Conservation (phyloP, 225 moss, liverwort and hornwort genomes). For the Pseudoscleropodium purum region DNA sequence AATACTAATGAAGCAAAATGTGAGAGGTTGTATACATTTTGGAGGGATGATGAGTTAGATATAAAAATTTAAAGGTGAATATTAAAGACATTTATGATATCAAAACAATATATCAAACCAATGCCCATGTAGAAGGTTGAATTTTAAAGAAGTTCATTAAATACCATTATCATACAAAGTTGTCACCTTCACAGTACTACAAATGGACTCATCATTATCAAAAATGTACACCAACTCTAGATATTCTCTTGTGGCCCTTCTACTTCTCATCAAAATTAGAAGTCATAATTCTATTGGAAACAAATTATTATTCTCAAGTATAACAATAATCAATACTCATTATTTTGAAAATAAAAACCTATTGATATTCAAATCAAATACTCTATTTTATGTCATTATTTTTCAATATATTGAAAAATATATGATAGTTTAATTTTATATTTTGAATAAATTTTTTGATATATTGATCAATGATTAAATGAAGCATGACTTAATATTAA, state of each 20-base stretch:
- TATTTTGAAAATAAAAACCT: not conserved
- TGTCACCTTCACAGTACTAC: not conserved
- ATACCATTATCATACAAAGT: not conserved
- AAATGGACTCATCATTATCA: too few species aligned
- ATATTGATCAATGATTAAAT: not conserved
- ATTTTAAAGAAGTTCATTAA: not conserved
- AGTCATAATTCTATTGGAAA: not conserved
- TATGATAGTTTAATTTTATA: not conserved
- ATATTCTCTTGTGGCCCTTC: not conserved
- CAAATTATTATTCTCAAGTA: not conserved
- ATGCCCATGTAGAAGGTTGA: not conserved
- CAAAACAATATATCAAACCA: not conserved
- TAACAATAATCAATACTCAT: not conserved
- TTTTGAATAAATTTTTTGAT: not conserved
- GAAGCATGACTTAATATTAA: not conserved
- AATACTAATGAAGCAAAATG: not conserved
- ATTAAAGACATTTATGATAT: not conserved
- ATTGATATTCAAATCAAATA: not conserved
- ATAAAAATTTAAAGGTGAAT: not conserved
- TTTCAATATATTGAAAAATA: rapidly evolving
- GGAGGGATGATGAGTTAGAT: rapidly evolving
- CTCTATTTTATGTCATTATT: not conserved
- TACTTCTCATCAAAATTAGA: not conserved
- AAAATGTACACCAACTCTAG: rapidly evolving
- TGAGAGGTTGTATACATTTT: too few species aligned